Base-by-base conservation (phyloP, 2,329 filamentous ascomycete genomes). In the Calonectria honghensis region DNA sequence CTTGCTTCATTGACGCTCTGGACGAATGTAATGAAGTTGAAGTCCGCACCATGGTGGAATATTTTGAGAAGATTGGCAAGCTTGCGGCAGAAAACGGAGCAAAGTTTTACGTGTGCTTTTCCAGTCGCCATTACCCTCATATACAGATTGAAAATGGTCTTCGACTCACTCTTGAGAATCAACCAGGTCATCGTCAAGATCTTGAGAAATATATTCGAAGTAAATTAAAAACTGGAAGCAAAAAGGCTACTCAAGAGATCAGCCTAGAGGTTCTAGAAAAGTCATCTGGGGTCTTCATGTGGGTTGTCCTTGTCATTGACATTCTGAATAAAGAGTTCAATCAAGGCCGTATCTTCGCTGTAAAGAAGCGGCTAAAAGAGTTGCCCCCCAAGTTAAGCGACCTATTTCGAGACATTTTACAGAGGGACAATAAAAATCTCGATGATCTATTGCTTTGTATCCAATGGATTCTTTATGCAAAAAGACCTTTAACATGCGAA, bases 381-480 rank as follows among this genome's bases (percentile, higher is more conserved):
- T 80, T 89, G 0, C 88, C 88, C 0, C 68, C 18, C 1, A 82
- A 83, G 0, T 81, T 93, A 0, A 79, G 84, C 50, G 82, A 88
- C 0, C 77, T 93, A 0, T 92, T 93, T 73, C 83, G 83, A 3
- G 82, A 89, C 20, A 89, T 92, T 0, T 70, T 92, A 2, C 85
- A 72, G 0, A 84, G 89, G 20, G 90, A 93, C 67, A n/a, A 70
- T 0, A 52, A 83, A 0, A 85, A 90, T 7, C 81, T 82, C 59
- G 81, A 87, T 0, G 81, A 85, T 0, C 75, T 92, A 0, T 69
- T 85, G 0, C 76, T 90, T 0, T 91, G 87, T 37, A 74, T 93
- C 0, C 85, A 73, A 24, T 92, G 88, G 88, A 83, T 93, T 0
- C 82, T 93, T 0, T 92, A 86, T 31, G 84, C 91, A 0, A 83